Evolutionary conservation across 2,329 filamentous ascomycete species (phyloP).

Genomic region (Fusarium praegraminearum): DNA sequence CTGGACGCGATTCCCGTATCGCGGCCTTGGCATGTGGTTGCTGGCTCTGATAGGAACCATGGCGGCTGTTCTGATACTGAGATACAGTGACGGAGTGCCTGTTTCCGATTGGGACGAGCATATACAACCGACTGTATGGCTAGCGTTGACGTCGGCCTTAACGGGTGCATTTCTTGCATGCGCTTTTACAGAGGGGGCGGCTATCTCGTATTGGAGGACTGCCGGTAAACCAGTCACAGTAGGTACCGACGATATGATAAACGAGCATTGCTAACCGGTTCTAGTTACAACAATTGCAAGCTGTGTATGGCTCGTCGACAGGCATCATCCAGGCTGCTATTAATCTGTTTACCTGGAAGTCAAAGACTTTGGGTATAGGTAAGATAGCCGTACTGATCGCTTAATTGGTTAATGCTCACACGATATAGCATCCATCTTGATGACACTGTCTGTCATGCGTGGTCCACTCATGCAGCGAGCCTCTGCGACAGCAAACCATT

Average conservation of each 20-base stretch:
- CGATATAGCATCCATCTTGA: slow-evolving; percentile 29
- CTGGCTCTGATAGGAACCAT: slow-evolving; percentile 28
- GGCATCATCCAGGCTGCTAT: slow-evolving; percentile 30
- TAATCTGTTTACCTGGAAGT: slow-evolving; percentile 33
- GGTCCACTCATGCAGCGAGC: slow-evolving; percentile 39
- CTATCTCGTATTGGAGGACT: slow-evolving; percentile 40
- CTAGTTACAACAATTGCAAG: slow-evolving; percentile 34
- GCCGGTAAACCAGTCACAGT: slow-evolving; percentile 37
- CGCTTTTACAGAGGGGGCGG: slow-evolving; percentile 38
- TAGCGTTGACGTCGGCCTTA: slow-evolving; percentile 38
- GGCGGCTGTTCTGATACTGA: slow-evolving; percentile 30
- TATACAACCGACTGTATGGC: slow-evolving; percentile 40
- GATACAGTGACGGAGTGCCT: slow-evolving; percentile 35
- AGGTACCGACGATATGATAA: neutral
- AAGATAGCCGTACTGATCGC: neutral
- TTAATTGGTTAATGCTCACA: neutral
- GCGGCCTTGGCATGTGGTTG: slow-evolving; percentile 36
- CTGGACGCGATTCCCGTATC: slow-evolving; percentile 35
- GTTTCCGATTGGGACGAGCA: slow-evolving; percentile 34
- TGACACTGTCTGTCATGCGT: slow-evolving; percentile 39
- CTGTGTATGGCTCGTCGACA: slow-evolving; percentile 38
- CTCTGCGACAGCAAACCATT: slow-evolving; percentile 32
- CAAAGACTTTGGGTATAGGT: slow-evolving; percentile 37
- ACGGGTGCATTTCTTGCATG: slow-evolving; percentile 36
- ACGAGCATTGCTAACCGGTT: neutral